These are phyloP conservation scores for Ustilago bromivora DNA, from an alignment of 1,284 basidiomycete genomes.

Conservation along the genomic window DNA sequence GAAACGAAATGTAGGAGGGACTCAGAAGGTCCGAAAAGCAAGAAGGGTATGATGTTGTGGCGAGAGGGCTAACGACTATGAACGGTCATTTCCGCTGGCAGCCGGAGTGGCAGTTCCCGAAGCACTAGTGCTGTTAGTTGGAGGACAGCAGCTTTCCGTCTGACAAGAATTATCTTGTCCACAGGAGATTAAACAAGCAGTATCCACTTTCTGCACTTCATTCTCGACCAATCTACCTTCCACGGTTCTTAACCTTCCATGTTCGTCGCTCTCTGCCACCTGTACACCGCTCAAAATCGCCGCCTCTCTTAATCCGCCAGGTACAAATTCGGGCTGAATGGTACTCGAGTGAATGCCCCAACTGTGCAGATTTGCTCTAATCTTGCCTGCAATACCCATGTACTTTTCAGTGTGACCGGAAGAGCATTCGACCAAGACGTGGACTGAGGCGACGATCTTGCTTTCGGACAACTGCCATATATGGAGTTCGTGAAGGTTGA, in stretches of 20 bases:
- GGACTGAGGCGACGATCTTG: constrained; percentile 94
- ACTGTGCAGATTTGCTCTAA: constrained; percentile 84
- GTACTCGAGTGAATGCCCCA: constrained; percentile 88
- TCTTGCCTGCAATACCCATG: constrained; percentile 87
- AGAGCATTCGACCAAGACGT: constrained; percentile 82
- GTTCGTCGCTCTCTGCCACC: constrained; percentile 55
- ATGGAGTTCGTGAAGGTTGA: constrained; percentile 88
- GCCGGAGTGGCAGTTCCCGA: constrained; percentile 19
- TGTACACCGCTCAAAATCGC: constrained; percentile 61
- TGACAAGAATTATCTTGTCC: constrained; percentile 59
- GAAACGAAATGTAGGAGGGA: no score
- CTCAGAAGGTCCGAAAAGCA: not conserved
- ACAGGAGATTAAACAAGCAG: constrained; percentile 64
- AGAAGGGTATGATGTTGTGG: not conserved
- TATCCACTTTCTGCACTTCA: constrained; percentile 56
- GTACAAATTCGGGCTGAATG: constrained; percentile 68
- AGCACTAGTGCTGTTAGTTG: constrained; percentile 7
- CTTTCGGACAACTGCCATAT: constrained; percentile 92
- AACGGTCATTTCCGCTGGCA: constrained; percentile 13
- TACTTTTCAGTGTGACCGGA: constrained; percentile 75
- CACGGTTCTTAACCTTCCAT: constrained; percentile 58
- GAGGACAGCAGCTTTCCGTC: constrained; percentile 63
- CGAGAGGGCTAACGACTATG: not conserved
- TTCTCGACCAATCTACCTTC: constrained; percentile 61
- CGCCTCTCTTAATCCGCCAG: constrained; percentile 62